Evolutionary conservation across 345 rosid species (phyloP), one percentile per base, ranked within the genome.

Genomic region (Citrus trifoliata): DNA sequence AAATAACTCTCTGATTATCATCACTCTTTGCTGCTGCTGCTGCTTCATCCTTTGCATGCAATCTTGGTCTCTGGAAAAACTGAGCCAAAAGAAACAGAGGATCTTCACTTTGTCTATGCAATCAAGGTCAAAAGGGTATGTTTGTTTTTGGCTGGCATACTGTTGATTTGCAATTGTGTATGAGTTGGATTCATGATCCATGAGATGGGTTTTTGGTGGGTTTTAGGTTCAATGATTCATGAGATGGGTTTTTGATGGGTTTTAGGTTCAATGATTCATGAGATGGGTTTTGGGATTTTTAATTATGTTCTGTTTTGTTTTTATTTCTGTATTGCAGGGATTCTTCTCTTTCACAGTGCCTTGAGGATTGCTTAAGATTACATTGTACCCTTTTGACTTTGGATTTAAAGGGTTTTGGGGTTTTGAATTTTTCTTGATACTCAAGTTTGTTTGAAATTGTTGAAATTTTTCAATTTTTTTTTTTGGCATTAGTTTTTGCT

Each of bases 41-140:
- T 66, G 62, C 55, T 42, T 67, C 65, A 21, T 18, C 60, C 32
- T 67, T 67, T 64, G 75, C 84, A 78, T 70, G 82, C 83, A 35
- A 21, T 70, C 48, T 65, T 58, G 75, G 76, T 67, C 84, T 81
- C 67, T 56, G 1, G 37, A 37, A 63, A 56, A 48, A 69, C 75
- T 69, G 77, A 59, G 71, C 40, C 30, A 59, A 13, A 46, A 13
- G 63, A 71, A 46, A 67, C 82, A 62, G 74, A 75, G 76, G 62
- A 38, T 40, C 61, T 18, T 25, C 7, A 5, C 58, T 59, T 62
- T 28, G 76, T 74, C 66, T 66, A 76, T 71, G 80, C 83, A 27
- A 76, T 82, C 74, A 38, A 77, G 79, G 46, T 67, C 79, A 79
- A 73, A 79, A 73, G 24, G 81, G 88, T 87, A 73, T 13, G 76